phyloP scores from a whole-genome alignment of 441 rosid genomes.

The Geranium incanum region DNA sequence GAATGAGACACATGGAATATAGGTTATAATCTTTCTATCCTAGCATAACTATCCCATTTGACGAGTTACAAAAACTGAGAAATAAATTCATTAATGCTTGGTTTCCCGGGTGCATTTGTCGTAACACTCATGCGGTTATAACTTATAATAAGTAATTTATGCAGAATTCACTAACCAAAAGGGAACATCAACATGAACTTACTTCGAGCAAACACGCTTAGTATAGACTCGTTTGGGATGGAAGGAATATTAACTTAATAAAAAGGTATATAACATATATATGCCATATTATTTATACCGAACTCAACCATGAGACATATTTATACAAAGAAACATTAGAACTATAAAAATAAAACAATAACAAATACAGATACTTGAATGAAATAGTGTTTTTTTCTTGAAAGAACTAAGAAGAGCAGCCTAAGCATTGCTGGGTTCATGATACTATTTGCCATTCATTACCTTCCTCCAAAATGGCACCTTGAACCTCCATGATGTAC shows the following conservation, averaged over 20 bases:
- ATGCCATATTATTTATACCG: background rate
- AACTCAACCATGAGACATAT: background rate
- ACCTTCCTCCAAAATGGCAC: background rate
- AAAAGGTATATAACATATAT: background rate
- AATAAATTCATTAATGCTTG: background rate
- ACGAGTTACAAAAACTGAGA: background rate
- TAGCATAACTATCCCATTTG: background rate
- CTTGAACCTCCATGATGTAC: background rate
- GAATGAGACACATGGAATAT: background rate
- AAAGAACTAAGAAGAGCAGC: background rate
- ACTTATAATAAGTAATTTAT: background rate
- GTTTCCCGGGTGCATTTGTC: background rate
- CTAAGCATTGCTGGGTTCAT: background rate
- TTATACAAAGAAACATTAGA: background rate
- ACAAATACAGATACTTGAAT: background rate
- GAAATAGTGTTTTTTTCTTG: background rate
- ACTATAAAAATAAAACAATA: background rate
- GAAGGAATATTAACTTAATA: background rate
- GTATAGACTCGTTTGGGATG: background rate
- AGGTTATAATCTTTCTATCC: background rate
- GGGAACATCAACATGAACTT: background rate
- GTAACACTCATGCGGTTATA: background rate
- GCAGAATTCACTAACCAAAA: background rate
- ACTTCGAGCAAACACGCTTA: background rate
- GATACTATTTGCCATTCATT: background rate